Conservation (phyloP, 352 stramenopile species). For the Globisporangium echinulatum region DNA sequence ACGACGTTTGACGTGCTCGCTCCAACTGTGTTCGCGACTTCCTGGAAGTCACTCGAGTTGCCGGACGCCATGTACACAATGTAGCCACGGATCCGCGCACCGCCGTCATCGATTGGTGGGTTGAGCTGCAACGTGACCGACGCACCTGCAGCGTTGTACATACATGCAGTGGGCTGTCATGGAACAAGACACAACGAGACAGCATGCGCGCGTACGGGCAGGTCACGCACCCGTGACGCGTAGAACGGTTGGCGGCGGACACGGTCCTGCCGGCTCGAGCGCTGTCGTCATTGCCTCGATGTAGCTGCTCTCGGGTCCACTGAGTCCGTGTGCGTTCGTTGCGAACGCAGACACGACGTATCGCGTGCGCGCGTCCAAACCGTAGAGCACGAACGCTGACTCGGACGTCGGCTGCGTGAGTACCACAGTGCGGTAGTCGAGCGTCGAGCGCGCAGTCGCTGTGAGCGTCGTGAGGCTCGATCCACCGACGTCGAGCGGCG, state of each 20-base stretch:
- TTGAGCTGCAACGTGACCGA: slow-evolving; percentile 8
- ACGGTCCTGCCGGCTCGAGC: slow-evolving; percentile 4
- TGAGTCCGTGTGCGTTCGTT: slow-evolving; percentile 2
- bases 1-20: slow-evolving; percentile 14
- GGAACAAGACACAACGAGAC: background rate
- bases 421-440: slow-evolving; percentile 2
- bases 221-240: slow-evolving; percentile 4
- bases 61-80: slow-evolving; percentile 45
- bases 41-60: slow-evolving; percentile 20
- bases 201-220: background rate
- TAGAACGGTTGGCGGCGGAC: slow-evolving; percentile 6
- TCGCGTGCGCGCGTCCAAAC: slow-evolving; percentile 2
- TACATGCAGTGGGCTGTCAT: background rate
- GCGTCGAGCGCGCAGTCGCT: slow-evolving; percentile 1
- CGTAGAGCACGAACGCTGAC: slow-evolving; percentile 3
- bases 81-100: slow-evolving; percentile 37
- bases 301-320: slow-evolving; percentile 1
- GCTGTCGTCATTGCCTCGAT: background rate
- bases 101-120: slow-evolving; percentile 6
- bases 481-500: slow-evolving; percentile 4
- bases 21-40: slow-evolving; percentile 27
- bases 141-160: background rate
- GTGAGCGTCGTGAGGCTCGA: background rate
- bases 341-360: slow-evolving; percentile 6
- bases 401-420: slow-evolving; percentile 1